A percentile compares a stretch with the other conserved stretches of the same genome.
Conservation (phyloP, 2,329 filamentous ascomycete species). For the Xylaria sp. region DNA sequence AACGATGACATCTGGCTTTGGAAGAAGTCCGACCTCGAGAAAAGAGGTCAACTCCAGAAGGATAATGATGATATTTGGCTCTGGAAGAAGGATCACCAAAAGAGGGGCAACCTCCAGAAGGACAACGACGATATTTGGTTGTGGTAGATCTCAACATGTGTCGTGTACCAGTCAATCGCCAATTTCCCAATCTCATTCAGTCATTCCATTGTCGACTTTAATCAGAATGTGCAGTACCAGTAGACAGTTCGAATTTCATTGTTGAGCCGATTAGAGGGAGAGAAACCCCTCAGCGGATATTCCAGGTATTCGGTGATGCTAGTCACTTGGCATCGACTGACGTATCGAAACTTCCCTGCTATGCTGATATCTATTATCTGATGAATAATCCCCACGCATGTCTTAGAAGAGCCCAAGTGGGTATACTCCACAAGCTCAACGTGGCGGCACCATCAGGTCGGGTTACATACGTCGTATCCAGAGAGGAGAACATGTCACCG, state of each 20-base stretch:
- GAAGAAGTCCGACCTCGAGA: slow-evolving; percentile 36
- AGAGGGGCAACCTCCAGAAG: slow-evolving; percentile 49
- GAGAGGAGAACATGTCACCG: neutral
- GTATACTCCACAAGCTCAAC: neutral
- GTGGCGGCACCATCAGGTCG: neutral
- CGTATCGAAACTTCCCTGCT: too few relatives aligned
- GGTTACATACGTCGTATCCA: neutral
- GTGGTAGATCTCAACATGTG: slow-evolving; percentile 26
- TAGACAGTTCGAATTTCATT: too few relatives aligned
- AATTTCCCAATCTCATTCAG: neutral
- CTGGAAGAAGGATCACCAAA: slow-evolving; percentile 41
- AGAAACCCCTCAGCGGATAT: neutral
- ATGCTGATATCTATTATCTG: too few relatives aligned
- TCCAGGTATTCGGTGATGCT: neutral
- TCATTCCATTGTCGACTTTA: neutral
- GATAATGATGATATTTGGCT: slow-evolving; percentile 40
- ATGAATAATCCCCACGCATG: neutral
- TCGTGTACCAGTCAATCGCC: neutral
- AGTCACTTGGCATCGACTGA: neutral
- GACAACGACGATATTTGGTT: slow-evolving; percentile 39
- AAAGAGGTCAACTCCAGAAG: slow-evolving; percentile 32
- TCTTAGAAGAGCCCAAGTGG: neutral
- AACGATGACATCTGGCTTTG: slow-evolving; percentile 39
- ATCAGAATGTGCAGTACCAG: too few relatives aligned
- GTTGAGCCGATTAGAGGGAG: neutral